Evolutionary conservation across 768 basidiomycete species (phyloP).

Genomic region (Podaxis sp.): DNA sequence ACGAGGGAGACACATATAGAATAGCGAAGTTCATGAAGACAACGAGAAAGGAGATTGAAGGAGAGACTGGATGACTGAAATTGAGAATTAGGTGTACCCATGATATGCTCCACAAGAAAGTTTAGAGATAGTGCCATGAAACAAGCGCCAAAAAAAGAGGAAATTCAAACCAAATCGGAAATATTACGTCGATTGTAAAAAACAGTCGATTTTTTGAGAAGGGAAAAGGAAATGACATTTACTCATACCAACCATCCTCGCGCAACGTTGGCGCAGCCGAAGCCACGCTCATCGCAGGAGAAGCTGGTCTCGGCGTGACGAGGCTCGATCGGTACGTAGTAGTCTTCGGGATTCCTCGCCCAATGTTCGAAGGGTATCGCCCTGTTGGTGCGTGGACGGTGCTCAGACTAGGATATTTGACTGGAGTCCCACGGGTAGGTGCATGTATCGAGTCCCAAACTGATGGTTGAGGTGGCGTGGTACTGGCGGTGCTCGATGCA

Average conservation of each 20-base stretch:
- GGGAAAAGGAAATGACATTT: conserved; percentile 21
- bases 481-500: conserved; percentile 16
- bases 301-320: conserved; percentile 44
- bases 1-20: neutral
- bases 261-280: conserved; percentile 69
- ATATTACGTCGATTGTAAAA: conserved; percentile 9
- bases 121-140: conserved; percentile 13
- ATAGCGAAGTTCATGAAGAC: neutral
- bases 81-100: conserved; percentile 9
- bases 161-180: conserved; percentile 7
- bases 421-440: conserved; percentile 31
- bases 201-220: conserved; percentile 18
- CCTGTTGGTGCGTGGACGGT: conserved; percentile 33
- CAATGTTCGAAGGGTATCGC: conserved; percentile 34
- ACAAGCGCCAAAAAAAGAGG: conserved; percentile 7
- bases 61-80: neutral
- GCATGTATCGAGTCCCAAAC: conserved; percentile 76
- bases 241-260: conserved; percentile 81
- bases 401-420: conserved; percentile 23
- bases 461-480: conserved; percentile 52
- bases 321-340: conserved; percentile 24
- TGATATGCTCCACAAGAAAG: conserved; percentile 19
- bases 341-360: conserved; percentile 37
- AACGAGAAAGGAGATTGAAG: neutral
- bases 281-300: conserved; percentile 78